A percentile compares a stretch with the other conserved stretches of the same genome.
These are phyloP conservation scores for Hydnomerulius pinastri DNA, from an alignment of 768 basidiomycete genomes.

Conservation along the genomic window DNA sequence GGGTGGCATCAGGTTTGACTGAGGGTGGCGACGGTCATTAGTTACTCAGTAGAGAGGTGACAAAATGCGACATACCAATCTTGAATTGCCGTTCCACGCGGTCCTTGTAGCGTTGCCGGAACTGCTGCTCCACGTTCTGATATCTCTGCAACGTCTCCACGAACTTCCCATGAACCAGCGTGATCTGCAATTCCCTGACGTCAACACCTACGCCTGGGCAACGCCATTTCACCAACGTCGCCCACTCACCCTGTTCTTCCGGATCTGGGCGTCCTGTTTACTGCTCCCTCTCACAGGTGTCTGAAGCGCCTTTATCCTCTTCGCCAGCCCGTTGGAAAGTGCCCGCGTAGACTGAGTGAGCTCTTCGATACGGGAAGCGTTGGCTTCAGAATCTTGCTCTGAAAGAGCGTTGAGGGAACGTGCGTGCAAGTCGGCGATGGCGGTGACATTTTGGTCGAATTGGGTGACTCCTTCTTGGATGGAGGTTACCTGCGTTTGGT, in stretches of 20 bases:
- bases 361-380: constrained; percentile 51
- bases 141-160: constrained; percentile 77
- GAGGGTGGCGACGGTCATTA: not conserved
- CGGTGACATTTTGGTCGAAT: constrained; percentile 47
- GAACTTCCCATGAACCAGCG: constrained; percentile 66
- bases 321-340: constrained; percentile 57
- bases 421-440: constrained; percentile 50
- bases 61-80: constrained; percentile 52
- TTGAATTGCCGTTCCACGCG: constrained; percentile 75
- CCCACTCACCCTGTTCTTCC: constrained; percentile 35
- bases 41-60: not conserved
- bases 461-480: constrained; percentile 47
- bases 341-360: constrained; percentile 61
- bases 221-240: not conserved
- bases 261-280: constrained; percentile 47
- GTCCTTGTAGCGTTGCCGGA: constrained; percentile 61
- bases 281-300: constrained; percentile 33
- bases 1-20: constrained; percentile 89
- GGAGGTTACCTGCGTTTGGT: constrained; percentile 43
- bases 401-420: constrained; percentile 52
- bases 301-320: constrained; percentile 59
- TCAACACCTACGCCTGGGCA: not conserved
- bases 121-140: constrained; percentile 74
- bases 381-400: constrained; percentile 43
- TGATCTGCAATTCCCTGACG: constrained; percentile 41